Evolutionary conservation across 1,284 basidiomycete genomes (phyloP), one percentile per base, ranked within the genome.

Genomic region (Ceratobasidium sp.): DNA sequence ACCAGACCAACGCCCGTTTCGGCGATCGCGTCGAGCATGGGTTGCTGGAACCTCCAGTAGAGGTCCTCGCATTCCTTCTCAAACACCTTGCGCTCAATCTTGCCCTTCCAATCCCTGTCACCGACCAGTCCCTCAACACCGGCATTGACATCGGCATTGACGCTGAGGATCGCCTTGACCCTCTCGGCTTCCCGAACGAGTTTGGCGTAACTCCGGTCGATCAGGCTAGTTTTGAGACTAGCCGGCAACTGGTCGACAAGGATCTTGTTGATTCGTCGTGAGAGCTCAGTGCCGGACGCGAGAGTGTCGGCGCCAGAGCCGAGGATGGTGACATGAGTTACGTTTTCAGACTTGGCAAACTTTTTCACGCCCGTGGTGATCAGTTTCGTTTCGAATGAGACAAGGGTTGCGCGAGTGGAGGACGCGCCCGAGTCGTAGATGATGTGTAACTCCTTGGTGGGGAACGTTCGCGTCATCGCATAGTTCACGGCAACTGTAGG

Each of bases 361-460:
- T 83, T 71, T 16, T 67, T 73, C 26, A 80, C 73, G 2, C 57
- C 34, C 73, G 85, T 85, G 2, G 83, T 82, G 77, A 88, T 89
- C 26, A 82, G 59, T 53, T 83, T 81, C 34, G 78, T 74, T 39
- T 77, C 75, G 80, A 99, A 94, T 9, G 89, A 88, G 45, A 93
- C 91, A 23, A 99, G 84, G 0, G 96, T 96, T 0, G 96, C 96
- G 32, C 91, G 88, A 34, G 94, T 92, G 0, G 93, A 88, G 2
- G 93, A 90, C 1, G 96, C 93, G 43, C 97, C 97, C 0, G 94
- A 92, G 78, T 99, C 97, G 81, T 93, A 98, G 75, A 99, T 91
- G 76, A 99, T 82, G 79, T 99, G 96, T 80, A 90, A 88, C 80
- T 97, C 96, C 21, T 81, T 83, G 9, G 83, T 78, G 0, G 90